These are phyloP conservation scores for Pythium scleroteichum DNA, from an alignment of 352 stramenopile genomes.

Conservation along the genomic window DNA sequence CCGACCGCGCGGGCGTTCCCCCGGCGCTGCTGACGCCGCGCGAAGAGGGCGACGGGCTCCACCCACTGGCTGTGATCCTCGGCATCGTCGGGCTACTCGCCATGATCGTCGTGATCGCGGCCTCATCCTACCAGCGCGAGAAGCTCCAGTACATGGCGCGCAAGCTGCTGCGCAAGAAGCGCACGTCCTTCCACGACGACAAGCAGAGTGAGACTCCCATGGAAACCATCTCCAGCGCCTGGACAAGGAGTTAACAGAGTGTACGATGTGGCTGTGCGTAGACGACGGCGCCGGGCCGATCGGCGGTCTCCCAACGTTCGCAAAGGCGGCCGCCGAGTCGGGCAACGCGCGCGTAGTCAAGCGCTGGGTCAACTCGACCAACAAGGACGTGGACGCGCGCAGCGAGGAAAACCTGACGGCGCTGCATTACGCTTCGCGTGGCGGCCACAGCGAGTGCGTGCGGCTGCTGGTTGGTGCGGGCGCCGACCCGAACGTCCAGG, in stretches of 20 bases:
- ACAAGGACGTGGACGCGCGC: conserved; percentile 61
- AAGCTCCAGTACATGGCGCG: conserved; percentile 78
- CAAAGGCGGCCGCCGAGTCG: conserved; percentile 60
- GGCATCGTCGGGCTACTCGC: conserved; percentile 58
- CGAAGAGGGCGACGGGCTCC: conserved; percentile 35
- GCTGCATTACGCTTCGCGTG: conserved; percentile 71
- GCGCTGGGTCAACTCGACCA: conserved; percentile 77
- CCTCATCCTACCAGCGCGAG: conserved; percentile 80
- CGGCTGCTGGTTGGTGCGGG: conserved; percentile 58
- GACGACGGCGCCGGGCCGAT: conserved; percentile 30
- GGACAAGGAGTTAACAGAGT: no score
- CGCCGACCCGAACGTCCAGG: conserved; percentile 68
- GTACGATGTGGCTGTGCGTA: conserved; percentile 6
- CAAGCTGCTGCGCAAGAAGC: conserved; percentile 75
- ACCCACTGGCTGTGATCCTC: conserved; percentile 67
- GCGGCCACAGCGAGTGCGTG: conserved; percentile 80
- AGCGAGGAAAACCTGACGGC: conserved; percentile 81
- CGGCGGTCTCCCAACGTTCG: conserved; percentile 63
- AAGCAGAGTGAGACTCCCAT: conserved; percentile 37
- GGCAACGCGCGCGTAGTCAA: conserved; percentile 80
- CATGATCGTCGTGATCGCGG: conserved; percentile 64
- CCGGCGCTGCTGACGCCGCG: conserved; percentile 1
- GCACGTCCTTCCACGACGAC: conserved; percentile 41
- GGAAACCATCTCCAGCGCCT: no score
- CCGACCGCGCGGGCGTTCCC: conserved; percentile 5